These are phyloP conservation scores for Aspergillus pseudonomiae DNA, from an alignment of 2,329 filamentous ascomycete species.

Conservation along the genomic window DNA sequence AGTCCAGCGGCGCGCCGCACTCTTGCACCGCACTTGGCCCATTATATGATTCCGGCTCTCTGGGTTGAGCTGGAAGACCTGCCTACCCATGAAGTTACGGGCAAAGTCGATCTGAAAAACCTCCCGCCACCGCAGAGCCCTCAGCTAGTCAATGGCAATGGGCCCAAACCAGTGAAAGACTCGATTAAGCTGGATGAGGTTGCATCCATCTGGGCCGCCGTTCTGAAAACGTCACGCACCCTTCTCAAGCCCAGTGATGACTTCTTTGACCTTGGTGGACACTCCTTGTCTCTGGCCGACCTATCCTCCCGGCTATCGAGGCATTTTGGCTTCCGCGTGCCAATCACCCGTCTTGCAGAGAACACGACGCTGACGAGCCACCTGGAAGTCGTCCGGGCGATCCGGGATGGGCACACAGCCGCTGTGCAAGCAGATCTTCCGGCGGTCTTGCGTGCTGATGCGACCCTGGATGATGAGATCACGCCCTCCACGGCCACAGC, in stretches of 20 bases:
- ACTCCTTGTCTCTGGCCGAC: slow-evolving; percentile 76
- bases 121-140: slow-evolving; percentile 67
- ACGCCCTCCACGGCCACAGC: slow-evolving; percentile 56
- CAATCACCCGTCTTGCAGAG: slow-evolving; percentile 70
- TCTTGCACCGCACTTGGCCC: slow-evolving; percentile 68
- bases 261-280: slow-evolving; percentile 81
- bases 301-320: slow-evolving; percentile 71
- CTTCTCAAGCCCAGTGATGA: slow-evolving; percentile 70
- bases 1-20: slow-evolving; percentile 69
- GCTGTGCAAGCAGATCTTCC: slow-evolving; percentile 76
- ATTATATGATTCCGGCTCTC: slow-evolving; percentile 80
- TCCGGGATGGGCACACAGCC: slow-evolving; percentile 72
- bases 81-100: slow-evolving; percentile 76
- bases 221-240: slow-evolving; percentile 65
- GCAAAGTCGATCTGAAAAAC: slow-evolving; percentile 74
- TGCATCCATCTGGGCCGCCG: slow-evolving; percentile 71
- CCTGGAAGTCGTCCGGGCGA: slow-evolving; percentile 68
- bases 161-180: slow-evolving; percentile 57
- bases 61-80: slow-evolving; percentile 74
- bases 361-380: slow-evolving; percentile 74
- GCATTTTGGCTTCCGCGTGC: slow-evolving; percentile 72
- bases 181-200: slow-evolving; percentile 69
- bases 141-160: slow-evolving; percentile 45
- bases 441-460: slow-evolving; percentile 68
- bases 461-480: slow-evolving; percentile 70